Percentiles rank a stretch among this genome's conserved stretches.
Conservation (phyloP, 306 rosid genomes). For the Astragalus membranaceus region DNA sequence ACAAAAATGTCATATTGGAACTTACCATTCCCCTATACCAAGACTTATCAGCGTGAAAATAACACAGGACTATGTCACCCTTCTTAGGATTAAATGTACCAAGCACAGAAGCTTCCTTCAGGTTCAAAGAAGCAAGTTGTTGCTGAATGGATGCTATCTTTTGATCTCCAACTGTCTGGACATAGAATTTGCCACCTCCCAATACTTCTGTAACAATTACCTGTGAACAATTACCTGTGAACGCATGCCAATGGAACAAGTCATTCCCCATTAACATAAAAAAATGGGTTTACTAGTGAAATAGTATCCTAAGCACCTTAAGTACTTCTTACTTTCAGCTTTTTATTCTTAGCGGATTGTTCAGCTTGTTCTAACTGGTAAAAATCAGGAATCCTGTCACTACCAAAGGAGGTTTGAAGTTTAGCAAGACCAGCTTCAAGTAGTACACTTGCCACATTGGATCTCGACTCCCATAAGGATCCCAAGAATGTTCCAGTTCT, state of each 20-base stretch:
- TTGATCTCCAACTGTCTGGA: conserved; percentile 88
- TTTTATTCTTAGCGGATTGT: conserved; percentile 68
- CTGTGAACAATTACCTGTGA: too few relatives aligned
- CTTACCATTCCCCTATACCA: too few relatives aligned
- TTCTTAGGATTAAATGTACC: too few relatives aligned
- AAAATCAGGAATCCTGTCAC: conserved; percentile 83
- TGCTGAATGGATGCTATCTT: conserved; percentile 75
- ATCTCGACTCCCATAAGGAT: conserved; percentile 85
- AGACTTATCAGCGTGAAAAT: too few relatives aligned
- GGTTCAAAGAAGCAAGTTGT: conserved; percentile 77
- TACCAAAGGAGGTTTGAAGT: conserved; percentile 78
- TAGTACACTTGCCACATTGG: conserved; percentile 61
- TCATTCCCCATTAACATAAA: too few relatives aligned
- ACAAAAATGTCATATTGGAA: too few relatives aligned
- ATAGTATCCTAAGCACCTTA: conserved; percentile 60
- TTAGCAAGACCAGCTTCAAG: conserved; percentile 95
- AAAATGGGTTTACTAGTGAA: too few relatives aligned
- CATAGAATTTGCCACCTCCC: conserved; percentile 87
- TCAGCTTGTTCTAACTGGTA: conserved; percentile 83
- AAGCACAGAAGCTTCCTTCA: too few relatives aligned
- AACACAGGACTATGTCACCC: too few relatives aligned
- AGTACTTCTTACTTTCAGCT: conserved; percentile 96
- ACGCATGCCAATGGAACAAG: too few relatives aligned
- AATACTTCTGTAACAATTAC: too few relatives aligned
- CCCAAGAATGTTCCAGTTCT: conserved; percentile 96